These are phyloP conservation scores for Neurospora sp. DNA, from an alignment of 2,329 filamentous ascomycete species.

Conservation along the genomic window DNA sequence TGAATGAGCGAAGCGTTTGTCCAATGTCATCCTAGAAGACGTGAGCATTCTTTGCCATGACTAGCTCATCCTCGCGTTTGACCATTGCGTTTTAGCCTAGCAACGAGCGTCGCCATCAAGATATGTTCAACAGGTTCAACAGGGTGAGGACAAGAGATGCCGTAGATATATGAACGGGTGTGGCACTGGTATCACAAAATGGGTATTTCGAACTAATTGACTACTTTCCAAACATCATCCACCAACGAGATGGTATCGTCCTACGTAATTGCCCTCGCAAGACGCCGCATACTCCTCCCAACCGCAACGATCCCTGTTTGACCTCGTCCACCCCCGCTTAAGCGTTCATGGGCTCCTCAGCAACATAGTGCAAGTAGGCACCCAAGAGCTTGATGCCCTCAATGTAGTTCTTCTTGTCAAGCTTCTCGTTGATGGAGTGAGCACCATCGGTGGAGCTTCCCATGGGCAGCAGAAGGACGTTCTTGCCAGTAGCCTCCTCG, in stretches of 20 bases:
- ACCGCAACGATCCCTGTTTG: background rate
- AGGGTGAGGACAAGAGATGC: background rate
- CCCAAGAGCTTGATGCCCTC: constrained; percentile 94
- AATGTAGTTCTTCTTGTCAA: constrained; percentile 95
- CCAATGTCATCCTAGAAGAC: background rate
- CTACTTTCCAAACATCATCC: background rate
- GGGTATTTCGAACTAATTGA: background rate
- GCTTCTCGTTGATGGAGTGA: constrained; percentile 97
- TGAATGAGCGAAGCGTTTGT: background rate
- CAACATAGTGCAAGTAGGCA: constrained; percentile 91
- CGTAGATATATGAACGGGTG: background rate
- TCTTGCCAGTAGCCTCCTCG: constrained; percentile 96
- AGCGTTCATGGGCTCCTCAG: constrained; percentile 60
- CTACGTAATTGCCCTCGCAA: background rate
- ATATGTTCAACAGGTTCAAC: background rate
- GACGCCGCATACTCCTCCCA: background rate
- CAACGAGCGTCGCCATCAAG: background rate
- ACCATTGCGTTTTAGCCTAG: background rate
- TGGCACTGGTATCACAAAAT: background rate
- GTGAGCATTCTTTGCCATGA: too few species aligned
- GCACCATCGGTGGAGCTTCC: constrained; percentile 93
- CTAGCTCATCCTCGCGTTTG: background rate
- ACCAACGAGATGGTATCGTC: background rate
- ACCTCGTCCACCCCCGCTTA: background rate
- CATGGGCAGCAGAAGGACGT: constrained; percentile 91